phyloP scores from a whole-genome alignment of 805 yeast species.

The Yarrowia sp. region DNA sequence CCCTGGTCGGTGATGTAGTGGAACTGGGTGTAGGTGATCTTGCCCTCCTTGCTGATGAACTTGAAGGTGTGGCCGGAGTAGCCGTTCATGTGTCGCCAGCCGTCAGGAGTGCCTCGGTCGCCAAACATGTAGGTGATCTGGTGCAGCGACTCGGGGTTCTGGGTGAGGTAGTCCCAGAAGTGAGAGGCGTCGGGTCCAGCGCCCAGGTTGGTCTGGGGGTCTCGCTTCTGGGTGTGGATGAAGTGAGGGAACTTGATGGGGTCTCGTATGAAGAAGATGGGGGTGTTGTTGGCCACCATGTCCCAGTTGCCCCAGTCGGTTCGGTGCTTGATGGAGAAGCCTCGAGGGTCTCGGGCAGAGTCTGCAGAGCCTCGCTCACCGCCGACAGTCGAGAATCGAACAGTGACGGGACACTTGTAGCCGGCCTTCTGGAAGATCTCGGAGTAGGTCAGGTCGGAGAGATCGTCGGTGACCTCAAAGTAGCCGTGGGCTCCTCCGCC shows the following conservation, averaged over 20 bases:
- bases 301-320: slow-evolving; percentile 84
- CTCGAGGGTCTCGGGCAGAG: slow-evolving; percentile 85
- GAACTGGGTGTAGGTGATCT: slow-evolving; percentile 75
- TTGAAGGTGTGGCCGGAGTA: slow-evolving; percentile 83
- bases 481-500: slow-evolving; percentile 90
- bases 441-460: slow-evolving; percentile 67
- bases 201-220: slow-evolving; percentile 74
- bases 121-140: slow-evolving; percentile 71
- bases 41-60: slow-evolving; percentile 65
- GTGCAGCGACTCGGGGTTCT: slow-evolving; percentile 71
- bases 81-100: slow-evolving; percentile 76
- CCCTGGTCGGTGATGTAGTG: slow-evolving; percentile 71
- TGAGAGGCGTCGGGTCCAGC: slow-evolving; percentile 55
- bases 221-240: slow-evolving; percentile 85
- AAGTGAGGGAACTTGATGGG: slow-evolving; percentile 84
- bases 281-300: slow-evolving; percentile 83
- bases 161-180: slow-evolving; percentile 81
- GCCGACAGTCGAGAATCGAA: slow-evolving; percentile 84
- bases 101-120: slow-evolving; percentile 80
- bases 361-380: slow-evolving; percentile 82
- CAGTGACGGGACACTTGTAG: slow-evolving; percentile 63
- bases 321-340: slow-evolving; percentile 74
- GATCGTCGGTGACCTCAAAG: slow-evolving; percentile 84
- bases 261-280: slow-evolving; percentile 80
- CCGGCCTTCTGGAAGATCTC: slow-evolving; percentile 67